Percentiles rank a stretch among this genome's conserved stretches.
Conservation (phyloP, 805 yeast species). For the Ogataea trehaloabstinens region DNA sequence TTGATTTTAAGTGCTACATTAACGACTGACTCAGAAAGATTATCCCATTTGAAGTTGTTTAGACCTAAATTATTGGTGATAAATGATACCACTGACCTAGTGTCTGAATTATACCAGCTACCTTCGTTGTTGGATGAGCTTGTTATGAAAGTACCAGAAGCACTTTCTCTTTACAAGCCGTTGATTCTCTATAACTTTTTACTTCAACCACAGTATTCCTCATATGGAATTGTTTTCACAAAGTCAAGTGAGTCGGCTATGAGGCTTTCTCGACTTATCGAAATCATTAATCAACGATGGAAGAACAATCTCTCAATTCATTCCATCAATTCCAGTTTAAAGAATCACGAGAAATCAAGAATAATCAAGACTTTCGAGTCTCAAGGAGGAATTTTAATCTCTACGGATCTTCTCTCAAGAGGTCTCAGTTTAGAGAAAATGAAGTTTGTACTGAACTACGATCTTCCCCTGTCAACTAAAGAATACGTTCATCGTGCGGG, state of each 20-base stretch:
- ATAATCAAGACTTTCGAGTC: constrained; percentile 58
- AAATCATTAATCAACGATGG: constrained; percentile 36
- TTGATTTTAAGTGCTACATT: constrained; percentile 90
- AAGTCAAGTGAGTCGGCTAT: constrained; percentile 84
- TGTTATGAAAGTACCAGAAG: constrained; percentile 27
- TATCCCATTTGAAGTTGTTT: constrained; percentile 65
- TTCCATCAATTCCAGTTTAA: constrained; percentile 59
- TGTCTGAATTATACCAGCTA: constrained; percentile 57
- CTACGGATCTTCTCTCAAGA: constrained; percentile 93
- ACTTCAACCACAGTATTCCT: constrained; percentile 26
- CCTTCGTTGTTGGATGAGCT: constrained; percentile 48
- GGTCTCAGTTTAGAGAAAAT: constrained; percentile 82
- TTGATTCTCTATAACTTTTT: constrained; percentile 62
- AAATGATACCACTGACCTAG: constrained; percentile 43
- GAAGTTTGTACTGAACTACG: constrained; percentile 81
- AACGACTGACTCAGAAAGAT: constrained; percentile 87
- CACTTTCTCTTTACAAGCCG: constrained; percentile 60
- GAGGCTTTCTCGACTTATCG: constrained; percentile 65
- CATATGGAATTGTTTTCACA: constrained; percentile 58
- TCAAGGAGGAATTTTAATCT: constrained; percentile 52
- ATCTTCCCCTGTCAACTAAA: constrained; percentile 80
- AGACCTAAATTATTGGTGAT: constrained; percentile 76
- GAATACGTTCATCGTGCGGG: constrained; percentile 97
- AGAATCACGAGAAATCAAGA: constrained; percentile 50
- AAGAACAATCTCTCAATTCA: constrained; percentile 27